A percentile compares a stretch with the other conserved stretches of the same genome.
phyloP scores from a whole-genome alignment of 345 rosid species.

The Lenwebbia sp. region DNA sequence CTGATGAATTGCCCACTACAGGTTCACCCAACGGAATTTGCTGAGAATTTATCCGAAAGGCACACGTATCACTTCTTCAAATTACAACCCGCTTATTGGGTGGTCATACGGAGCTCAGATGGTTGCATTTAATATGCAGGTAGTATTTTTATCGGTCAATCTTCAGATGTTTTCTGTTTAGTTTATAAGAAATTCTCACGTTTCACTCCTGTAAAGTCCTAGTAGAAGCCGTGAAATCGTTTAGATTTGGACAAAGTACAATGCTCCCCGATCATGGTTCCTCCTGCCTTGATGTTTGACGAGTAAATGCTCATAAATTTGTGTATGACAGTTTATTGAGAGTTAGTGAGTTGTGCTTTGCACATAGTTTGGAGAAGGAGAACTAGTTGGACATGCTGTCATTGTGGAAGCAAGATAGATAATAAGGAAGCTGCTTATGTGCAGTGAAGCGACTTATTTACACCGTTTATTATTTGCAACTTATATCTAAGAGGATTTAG shows the following conservation, averaged over 20 bases:
- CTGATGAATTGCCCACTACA: conserved; percentile 7
- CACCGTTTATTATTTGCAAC: neutral
- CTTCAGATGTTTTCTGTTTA: neutral
- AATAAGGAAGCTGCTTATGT: neutral
- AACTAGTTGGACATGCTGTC: neutral
- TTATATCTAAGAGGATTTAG: neutral
- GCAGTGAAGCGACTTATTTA: neutral
- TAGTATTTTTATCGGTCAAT: conserved; percentile 10
- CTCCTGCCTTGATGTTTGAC: neutral
- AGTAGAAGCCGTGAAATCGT: neutral
- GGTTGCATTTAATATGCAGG: conserved; percentile 99
- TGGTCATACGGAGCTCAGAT: conserved; percentile 99
- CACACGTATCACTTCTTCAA: conserved; percentile 72
- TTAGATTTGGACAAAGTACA: neutral
- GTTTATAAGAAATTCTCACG: neutral
- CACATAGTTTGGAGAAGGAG: neutral
- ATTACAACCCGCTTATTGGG: conserved; percentile 76
- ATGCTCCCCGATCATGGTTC: neutral
- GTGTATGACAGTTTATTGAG: neutral
- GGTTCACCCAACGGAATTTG: conserved; percentile 38
- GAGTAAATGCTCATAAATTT: neutral
- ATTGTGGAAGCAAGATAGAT: neutral
- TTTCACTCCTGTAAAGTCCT: neutral
- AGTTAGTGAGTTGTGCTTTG: neutral
- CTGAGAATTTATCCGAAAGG: conserved; percentile 88